Base-by-base conservation (phyloP, 805 yeast genomes). In the Wickerhamiella parazyma region DNA sequence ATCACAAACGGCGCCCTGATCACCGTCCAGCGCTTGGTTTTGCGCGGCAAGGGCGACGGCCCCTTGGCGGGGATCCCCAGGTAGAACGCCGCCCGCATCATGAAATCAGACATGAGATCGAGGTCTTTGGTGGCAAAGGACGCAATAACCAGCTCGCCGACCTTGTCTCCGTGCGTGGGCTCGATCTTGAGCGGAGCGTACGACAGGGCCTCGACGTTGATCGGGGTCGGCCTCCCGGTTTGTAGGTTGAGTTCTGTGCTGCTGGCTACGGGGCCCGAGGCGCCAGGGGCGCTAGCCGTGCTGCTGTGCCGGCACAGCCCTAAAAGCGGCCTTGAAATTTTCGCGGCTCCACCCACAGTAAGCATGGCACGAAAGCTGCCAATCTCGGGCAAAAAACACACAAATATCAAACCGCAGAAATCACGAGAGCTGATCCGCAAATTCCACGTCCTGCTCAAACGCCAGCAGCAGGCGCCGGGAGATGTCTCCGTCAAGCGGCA, bases 1-100 rank as follows among this genome's bases (percentile, higher is more conserved):
- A 84, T 91, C 17, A 82, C 95, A 60, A 91, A 91, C 1, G 96
- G 96, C 3, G 95, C 78, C 60, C 79, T 75, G 55, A 80, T 86
- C 36, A 91, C 95, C 0, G 98, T 91, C 84, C 95, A 89, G 53
- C 86, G 73, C 62, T 89, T 82, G 54, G 78, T 74, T 58, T 76
- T 80, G 3, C 80, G 76, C 49, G 76, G 80, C 50, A 74, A 61
- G 39, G 78, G 82, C 26, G 67, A 69, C 16, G 89, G 79, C 1
- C 86, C 87, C 11, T 77, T 72, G 26, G 81, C 76, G 14, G 97
- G 95, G 51, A 91, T 77, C 7, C 93, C 89, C 53, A 91, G 66
- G 62, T 82, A 91, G 60, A 73, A 91, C 0, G 95, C 97, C 0
- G 86, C 85, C 63, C 98, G 75, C 45, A 81, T 67, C 3, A 91